A percentile compares a stretch with the other conserved stretches of the same genome.
phyloP scores from a whole-genome alignment of 768 basidiomycete genomes.

The Leccinum olivaceopallidum region DNA sequence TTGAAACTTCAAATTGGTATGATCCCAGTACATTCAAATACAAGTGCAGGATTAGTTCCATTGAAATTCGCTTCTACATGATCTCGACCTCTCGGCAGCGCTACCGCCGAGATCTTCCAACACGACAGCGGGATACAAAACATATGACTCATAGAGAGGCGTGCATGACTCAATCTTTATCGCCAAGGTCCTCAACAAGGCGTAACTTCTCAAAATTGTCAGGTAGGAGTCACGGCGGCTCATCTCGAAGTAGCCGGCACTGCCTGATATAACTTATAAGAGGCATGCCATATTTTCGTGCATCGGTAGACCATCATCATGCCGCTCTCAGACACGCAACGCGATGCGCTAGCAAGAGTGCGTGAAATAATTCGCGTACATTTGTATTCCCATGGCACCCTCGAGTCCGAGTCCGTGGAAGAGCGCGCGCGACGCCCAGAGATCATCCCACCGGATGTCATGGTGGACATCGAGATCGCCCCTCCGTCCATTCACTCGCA shows the following conservation, averaged over 20 bases:
- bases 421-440: conserved; percentile 10
- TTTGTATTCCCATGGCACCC: accelerated
- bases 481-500: too few species aligned
- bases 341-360: conserved; percentile 1
- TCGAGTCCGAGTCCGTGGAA: conserved; percentile 8
- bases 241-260: not conserved
- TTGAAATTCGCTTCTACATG: not conserved
- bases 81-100: not conserved
- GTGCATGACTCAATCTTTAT: not conserved
- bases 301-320: not conserved
- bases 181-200: not conserved
- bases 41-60: not conserved
- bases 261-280: not conserved
- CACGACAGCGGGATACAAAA: not conserved
- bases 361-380: not conserved
- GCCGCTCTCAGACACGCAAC: conserved; percentile 21
- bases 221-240: not conserved
- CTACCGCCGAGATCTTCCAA: not conserved
- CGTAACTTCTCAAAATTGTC: not conserved
- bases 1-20: not conserved
- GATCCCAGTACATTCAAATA: not conserved
- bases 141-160: not conserved
- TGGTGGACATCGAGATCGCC: conserved; percentile 7
- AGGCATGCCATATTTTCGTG: not conserved
- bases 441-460: conserved; percentile 4